Base-by-base conservation (phyloP, 2,329 filamentous ascomycete species). In the Cladosporium sp. region DNA sequence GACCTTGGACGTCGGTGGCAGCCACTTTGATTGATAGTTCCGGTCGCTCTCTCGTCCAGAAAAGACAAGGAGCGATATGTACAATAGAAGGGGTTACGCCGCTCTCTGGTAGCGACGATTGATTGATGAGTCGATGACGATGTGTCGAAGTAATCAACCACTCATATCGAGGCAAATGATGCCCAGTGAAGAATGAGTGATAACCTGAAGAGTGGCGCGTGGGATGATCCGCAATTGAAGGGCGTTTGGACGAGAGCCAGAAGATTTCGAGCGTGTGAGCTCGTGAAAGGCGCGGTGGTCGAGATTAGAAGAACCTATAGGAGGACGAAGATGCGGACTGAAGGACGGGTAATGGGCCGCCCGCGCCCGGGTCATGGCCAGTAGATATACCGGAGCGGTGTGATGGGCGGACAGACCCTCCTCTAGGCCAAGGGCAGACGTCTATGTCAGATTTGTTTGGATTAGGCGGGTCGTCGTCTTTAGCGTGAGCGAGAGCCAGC, bases 1-100 rank as follows among this genome's bases (percentile, higher is more conserved):
- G 51, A 51, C 44, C 37, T 32, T 47, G 44, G 29, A 50, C 29
- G n/a, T 50, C 47, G 19, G 47, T 42, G 30, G 47, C 47, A 50
- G 47, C 47, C 47, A 50, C 47, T 34, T 39, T 47, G 44, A 24
- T n/a, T 47, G 44, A 39, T 39, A 24, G 27, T 15, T 17, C 32
- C 6, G 32, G 32, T 36, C 37, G 44, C 44, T 47, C 44, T 19
- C 44, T 47, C 44, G 44, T 39, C 44, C 44, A 15, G 19, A n/a
- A 20, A 22, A 34, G 44, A 47, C 44, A 40, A 47, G 44, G 44
- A 47, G 44, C 44, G n/a, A 7, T n/a, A 44, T 52, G 43, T 41
- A 45, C 43, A 39, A 13, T 27, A 24, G 20, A 15, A 39, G 32
- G 32, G 19, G 44, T 47, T 47, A 36, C 44, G 44, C 24, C 44